Evolutionary conservation across 441 rosid species (phyloP).

Genomic region (Lepidium campestre): DNA sequence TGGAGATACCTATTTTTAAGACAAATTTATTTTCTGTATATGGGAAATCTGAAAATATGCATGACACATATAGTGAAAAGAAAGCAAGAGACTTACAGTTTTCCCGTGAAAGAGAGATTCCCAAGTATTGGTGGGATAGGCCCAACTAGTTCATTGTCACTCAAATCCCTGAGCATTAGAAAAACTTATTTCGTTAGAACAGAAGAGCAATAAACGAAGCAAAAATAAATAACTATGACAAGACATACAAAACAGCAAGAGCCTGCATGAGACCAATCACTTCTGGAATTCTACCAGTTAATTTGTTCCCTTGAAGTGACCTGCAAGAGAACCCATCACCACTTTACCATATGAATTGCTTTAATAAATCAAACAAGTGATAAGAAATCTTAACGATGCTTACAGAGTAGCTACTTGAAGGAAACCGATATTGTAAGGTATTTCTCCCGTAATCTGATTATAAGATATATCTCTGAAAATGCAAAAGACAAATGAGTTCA

Average conservation of each 20-base stretch:
- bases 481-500: background rate
- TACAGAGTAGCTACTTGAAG: constrained; percentile 97
- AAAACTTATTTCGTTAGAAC: background rate
- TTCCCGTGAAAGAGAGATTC: constrained; percentile 78
- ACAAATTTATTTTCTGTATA: background rate
- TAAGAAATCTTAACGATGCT: constrained; percentile 10
- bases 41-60: background rate
- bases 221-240: background rate
- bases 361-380: background rate
- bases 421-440: constrained; percentile 90
- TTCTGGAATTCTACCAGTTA: constrained; percentile 81
- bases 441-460: constrained; percentile 70
- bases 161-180: constrained; percentile 55
- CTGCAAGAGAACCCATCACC: constrained; percentile 26
- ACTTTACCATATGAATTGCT: background rate
- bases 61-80: background rate
- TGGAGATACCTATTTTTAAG: constrained; percentile 61
- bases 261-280: constrained; percentile 98
- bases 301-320: constrained; percentile 83
- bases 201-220: background rate
- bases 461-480: constrained; percentile 77
- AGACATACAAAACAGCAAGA: constrained; percentile 82
- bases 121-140: constrained; percentile 85
- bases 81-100: constrained; percentile 48
- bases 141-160: constrained; percentile 80